phyloP scores from a whole-genome alignment of 306 rosid species.

The Cucurbita argyrosperma region DNA sequence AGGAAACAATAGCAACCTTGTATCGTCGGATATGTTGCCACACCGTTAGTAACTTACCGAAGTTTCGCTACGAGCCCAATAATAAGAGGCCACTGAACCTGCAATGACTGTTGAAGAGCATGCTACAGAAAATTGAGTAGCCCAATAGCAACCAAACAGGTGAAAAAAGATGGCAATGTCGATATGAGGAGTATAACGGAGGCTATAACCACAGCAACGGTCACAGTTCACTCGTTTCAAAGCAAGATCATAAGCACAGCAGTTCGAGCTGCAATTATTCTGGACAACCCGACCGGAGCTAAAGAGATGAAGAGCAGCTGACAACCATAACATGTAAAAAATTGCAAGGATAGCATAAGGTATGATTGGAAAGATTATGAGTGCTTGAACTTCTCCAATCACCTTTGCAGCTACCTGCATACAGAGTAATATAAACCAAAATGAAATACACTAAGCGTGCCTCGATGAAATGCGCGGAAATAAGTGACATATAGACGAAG shows the following conservation, averaged over 20 bases:
- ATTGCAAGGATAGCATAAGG: conserved; percentile 75
- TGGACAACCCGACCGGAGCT: conserved; percentile 83
- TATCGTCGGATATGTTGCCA: neutral
- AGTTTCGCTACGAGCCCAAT: conserved; percentile 79
- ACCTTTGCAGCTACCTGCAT: conserved; percentile 87
- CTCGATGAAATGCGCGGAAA: neutral
- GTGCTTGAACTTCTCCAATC: conserved; percentile 86
- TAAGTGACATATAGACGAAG: neutral
- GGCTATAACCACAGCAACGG: conserved; percentile 71
- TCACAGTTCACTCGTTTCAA: conserved; percentile 60
- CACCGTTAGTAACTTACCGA: conserved; percentile 45
- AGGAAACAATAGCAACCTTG: neutral
- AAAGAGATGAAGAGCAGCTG: conserved; percentile 72
- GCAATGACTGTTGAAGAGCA: conserved; percentile 84
- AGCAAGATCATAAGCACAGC: conserved; percentile 62
- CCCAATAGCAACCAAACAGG: conserved; percentile 93
- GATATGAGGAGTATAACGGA: conserved; percentile 66
- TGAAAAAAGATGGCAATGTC: conserved; percentile 83
- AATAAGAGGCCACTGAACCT: conserved; percentile 88
- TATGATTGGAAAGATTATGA: conserved; percentile 63
- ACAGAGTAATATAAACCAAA: conserved; percentile 1
- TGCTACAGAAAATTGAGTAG: conserved; percentile 75
- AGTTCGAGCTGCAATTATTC: conserved; percentile 62
- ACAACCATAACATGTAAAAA: conserved; percentile 83
- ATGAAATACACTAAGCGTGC: neutral